Base-by-base conservation (phyloP, 2,329 filamentous ascomycete genomes). In the Shiraia sp. region DNA sequence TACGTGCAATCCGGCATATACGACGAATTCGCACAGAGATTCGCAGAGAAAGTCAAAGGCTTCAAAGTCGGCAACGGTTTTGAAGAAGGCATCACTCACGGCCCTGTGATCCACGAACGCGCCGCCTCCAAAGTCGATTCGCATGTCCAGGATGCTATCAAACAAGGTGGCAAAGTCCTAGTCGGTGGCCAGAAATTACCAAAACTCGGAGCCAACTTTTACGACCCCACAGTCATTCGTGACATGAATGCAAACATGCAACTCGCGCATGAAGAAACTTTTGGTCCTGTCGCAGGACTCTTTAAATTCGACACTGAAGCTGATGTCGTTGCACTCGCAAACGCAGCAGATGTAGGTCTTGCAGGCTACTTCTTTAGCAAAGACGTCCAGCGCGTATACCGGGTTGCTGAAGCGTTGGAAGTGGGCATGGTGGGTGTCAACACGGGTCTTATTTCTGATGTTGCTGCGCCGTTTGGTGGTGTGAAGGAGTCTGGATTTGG, bases 321-420 rank as follows among this genome's bases (percentile, higher is more conserved):
- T 38, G 91, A 97, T 61, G 93, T 96, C 4, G 83, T 97, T 22
- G 77, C 80, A 49, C 73, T 92, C 53, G 92, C 93, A 3, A 99
- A 99, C 70, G 71, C 75, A 29, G 78, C 88, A 1, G 85, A 92
- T 37, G 91, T 97, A 26, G 93, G 93, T 1, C 78, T 99, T 25
- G 93, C 92, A 0, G 92, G 89, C 1, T 97, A 97, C 74, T 96
- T 99, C 75, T 97, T 89, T 77, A 90, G 78, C 49, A 74, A 71
- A 32, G 80, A 84, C 52, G 60, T 85, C 4, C 75, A 78, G 53
- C 71, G 82, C 19, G 74, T 78, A 42, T 84, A 82, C 68, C 71
- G 81, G 30, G 75, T 85, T 30, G 80, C 81, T 1, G 81, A 85
- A 59, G 78, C 79, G 12, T 73, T 95, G 27, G 87, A 95, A 65